phyloP scores from a whole-genome alignment of 2,329 filamentous ascomycete species.

The Pseudocercospora fijiensis region DNA sequence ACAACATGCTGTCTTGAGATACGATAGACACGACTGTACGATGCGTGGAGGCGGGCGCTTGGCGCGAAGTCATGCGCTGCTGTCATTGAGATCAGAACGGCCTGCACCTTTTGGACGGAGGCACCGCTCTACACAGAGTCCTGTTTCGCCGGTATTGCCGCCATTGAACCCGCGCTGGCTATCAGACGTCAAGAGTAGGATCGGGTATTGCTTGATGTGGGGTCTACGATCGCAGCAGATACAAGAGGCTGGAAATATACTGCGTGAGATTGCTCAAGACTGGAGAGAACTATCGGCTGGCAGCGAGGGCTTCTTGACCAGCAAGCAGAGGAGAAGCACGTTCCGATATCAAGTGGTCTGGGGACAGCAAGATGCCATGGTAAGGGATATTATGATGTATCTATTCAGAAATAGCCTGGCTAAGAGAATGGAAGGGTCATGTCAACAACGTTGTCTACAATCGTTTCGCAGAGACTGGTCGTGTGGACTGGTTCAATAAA shows the following conservation, averaged over 20 bases:
- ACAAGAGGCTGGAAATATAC: constrained; percentile 57
- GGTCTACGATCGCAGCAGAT: constrained; percentile 63
- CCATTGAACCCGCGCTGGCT: constrained; percentile 63
- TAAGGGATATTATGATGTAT: constrained; percentile 16
- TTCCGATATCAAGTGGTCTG: constrained; percentile 69
- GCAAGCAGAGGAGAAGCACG: constrained; percentile 60
- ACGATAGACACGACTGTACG: neutral
- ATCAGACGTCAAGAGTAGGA: constrained; percentile 62
- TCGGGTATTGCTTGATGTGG: constrained; percentile 75
- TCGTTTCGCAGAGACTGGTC: constrained; percentile 76
- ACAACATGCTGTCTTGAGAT: neutral
- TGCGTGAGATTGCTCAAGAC: constrained; percentile 60
- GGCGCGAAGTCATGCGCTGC: neutral
- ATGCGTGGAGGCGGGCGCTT: neutral
- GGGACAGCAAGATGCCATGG: constrained; percentile 76
- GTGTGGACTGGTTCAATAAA: constrained; percentile 75
- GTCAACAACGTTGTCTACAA: constrained; percentile 87
- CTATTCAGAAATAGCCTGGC: constrained; percentile 15
- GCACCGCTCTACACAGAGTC: constrained; percentile 12
- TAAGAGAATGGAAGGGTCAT: constrained; percentile 54
- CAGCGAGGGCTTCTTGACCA: constrained; percentile 72
- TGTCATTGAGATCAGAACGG: neutral
- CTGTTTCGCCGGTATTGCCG: constrained; percentile 36
- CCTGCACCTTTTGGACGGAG: neutral
- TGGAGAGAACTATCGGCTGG: constrained; percentile 73